Evolutionary conservation across 495 filamentous ascomycete species (phyloP).

Genomic region (Podospora australis): DNA sequence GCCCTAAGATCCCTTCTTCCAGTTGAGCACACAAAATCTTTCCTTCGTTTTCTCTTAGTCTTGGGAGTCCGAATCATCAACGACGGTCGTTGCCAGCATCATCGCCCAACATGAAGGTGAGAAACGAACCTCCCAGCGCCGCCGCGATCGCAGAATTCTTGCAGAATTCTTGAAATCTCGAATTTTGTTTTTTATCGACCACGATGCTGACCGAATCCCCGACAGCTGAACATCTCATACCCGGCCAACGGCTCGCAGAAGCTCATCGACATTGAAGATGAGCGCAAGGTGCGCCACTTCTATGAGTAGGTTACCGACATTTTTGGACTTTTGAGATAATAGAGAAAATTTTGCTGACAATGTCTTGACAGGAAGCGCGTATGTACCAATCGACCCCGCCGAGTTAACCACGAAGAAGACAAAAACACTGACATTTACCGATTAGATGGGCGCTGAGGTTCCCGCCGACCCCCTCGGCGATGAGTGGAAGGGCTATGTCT

Average conservation of each 20-base stretch:
- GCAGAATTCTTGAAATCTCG: not conserved
- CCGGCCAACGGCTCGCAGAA: slow-evolving; percentile 99
- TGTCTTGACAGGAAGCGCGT: slow-evolving; percentile 29
- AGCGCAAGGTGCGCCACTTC: slow-evolving; percentile 65
- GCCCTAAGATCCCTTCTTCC: slow-evolving; percentile 25
- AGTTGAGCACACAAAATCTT: slow-evolving; percentile 31
- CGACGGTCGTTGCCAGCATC: slow-evolving; percentile 28
- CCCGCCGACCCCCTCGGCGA: slow-evolving; percentile 87
- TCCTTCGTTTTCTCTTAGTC: slow-evolving; percentile 21
- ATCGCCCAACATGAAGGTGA: slow-evolving; percentile 36
- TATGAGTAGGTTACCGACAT: slow-evolving; percentile 45
- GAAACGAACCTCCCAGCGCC: slow-evolving; percentile 1
- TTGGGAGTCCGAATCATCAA: slow-evolving; percentile 24
- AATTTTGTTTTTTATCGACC: not conserved
- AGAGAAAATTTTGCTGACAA: slow-evolving; percentile 7
- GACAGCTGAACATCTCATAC: slow-evolving; percentile 94
- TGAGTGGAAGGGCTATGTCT: slow-evolving; percentile 98
- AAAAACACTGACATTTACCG: slow-evolving; percentile 24
- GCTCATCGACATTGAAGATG: slow-evolving; percentile 97
- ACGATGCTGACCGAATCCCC: slow-evolving; percentile 15
- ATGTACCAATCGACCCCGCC: slow-evolving; percentile 18
- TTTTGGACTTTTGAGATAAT: not conserved
- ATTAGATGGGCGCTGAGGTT: slow-evolving; percentile 92
- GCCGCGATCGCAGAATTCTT: not conserved
- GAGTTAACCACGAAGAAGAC: not conserved